These are phyloP conservation scores for Mesotaenium endlicherianum DNA, from an alignment of 139 green algal species.

Conservation along the genomic window DNA sequence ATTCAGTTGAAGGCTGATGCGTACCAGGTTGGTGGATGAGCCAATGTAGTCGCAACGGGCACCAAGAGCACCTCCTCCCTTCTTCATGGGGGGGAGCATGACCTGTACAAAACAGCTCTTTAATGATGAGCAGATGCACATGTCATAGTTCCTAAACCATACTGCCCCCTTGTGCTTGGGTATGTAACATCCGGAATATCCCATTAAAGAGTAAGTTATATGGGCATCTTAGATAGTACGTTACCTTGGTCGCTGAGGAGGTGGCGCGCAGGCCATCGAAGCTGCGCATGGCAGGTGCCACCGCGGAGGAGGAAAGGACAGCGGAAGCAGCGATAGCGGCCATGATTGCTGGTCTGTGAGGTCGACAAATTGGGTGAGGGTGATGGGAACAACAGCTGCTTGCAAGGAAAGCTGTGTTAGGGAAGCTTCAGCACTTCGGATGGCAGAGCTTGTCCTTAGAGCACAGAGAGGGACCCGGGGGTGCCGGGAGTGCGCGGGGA, in stretches of 20 bases:
- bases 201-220: background rate
- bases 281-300: background rate
- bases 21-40: constrained; percentile 50
- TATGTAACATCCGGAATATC: background rate
- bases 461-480: too few relatives aligned
- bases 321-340: constrained; percentile 13
- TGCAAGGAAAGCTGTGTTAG: too few relatives aligned
- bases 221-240: background rate
- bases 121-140: background rate
- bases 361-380: too few relatives aligned
- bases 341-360: background rate
- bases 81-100: background rate
- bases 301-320: constrained; percentile 5
- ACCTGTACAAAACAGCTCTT: constrained; percentile 6
- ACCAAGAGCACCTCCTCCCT: constrained; percentile 35
- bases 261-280: constrained; percentile 20
- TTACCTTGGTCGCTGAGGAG: background rate
- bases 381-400: too few relatives aligned
- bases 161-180: background rate
- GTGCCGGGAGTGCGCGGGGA: too few relatives aligned
- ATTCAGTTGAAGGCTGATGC: too few relatives aligned
- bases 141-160: background rate
- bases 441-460: too few relatives aligned
- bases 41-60: constrained; percentile 48
- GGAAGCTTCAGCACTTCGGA: too few relatives aligned